Evolutionary conservation across 1,284 basidiomycete genomes (phyloP).

Genomic region (Amylostereum chailletii): DNA sequence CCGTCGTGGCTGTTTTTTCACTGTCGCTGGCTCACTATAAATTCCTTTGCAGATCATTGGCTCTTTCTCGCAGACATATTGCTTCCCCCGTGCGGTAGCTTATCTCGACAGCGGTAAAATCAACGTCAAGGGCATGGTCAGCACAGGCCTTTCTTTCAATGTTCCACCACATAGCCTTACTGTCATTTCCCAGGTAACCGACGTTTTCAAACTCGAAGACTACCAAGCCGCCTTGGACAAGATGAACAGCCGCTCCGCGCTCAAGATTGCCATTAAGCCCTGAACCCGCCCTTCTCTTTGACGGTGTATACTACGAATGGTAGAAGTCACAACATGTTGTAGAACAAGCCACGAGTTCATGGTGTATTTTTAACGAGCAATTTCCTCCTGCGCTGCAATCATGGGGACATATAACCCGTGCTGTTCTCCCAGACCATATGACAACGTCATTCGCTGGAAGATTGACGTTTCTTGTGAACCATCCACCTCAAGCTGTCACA

Average conservation of each 20-base stretch:
- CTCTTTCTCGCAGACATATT: constrained; percentile 78
- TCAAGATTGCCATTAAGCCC: constrained; percentile 62
- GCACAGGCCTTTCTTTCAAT: constrained; percentile 10
- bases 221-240: constrained; percentile 79
- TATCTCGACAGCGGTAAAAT: constrained; percentile 82
- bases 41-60: constrained; percentile 57
- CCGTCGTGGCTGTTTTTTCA: constrained; percentile 1
- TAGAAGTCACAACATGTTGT: too few species aligned
- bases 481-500: constrained; percentile 52
- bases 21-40: neutral
- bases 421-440: constrained; percentile 77
- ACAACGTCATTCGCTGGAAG: constrained; percentile 68
- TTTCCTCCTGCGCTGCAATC: constrained; percentile 25
- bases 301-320: too few species aligned
- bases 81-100: constrained; percentile 83
- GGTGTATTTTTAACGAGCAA: neutral
- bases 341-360: too few species aligned
- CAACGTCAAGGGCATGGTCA: constrained; percentile 75
- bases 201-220: constrained; percentile 68
- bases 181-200: constrained; percentile 42
- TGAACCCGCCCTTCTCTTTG: constrained; percentile 10
- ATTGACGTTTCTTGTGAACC: constrained; percentile 34
- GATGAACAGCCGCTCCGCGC: constrained; percentile 64
- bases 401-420: constrained; percentile 58
- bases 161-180: neutral